phyloP scores from a whole-genome alignment of 1,139 yeast species.

The Saccharomyces hybrid region DNA sequence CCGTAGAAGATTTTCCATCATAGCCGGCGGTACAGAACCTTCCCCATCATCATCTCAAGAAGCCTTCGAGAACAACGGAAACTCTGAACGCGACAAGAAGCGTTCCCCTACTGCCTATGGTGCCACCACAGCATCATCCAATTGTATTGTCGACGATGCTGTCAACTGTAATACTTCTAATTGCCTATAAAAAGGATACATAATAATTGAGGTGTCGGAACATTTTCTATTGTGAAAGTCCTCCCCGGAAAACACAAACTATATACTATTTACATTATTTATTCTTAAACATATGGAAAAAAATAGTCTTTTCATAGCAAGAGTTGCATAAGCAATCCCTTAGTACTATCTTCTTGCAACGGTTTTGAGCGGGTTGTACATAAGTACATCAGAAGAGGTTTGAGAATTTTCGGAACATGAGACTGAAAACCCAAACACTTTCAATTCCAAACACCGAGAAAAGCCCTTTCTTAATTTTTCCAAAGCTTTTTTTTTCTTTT shows the following conservation, averaged over 20 bases:
- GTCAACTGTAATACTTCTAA: slow-evolving; percentile 1
- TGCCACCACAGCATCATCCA: neutral
- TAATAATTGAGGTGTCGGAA: neutral
- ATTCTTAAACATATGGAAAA: neutral
- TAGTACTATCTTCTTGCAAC: neutral
- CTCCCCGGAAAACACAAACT: neutral
- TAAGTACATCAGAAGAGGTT: neutral
- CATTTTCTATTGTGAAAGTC: neutral
- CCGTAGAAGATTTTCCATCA: slow-evolving; percentile 32
- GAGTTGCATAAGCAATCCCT: neutral
- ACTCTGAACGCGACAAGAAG: neutral
- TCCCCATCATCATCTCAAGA: neutral
- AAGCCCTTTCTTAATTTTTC: neutral
- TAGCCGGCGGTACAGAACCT: slow-evolving; percentile 31
- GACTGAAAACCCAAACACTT: neutral
- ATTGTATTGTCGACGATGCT: slow-evolving; percentile 1
- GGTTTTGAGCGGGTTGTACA: neutral
- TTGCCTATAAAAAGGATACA: neutral
- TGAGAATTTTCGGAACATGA: neutral
- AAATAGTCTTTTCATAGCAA: neutral
- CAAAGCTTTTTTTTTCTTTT: neutral
- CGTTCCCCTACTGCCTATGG: neutral
- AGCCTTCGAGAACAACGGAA: neutral
- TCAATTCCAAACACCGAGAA: neutral
- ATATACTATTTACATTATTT: neutral